phyloP scores from a whole-genome alignment of 805 yeast species.

The Trichomonascus vanleenenianus region DNA sequence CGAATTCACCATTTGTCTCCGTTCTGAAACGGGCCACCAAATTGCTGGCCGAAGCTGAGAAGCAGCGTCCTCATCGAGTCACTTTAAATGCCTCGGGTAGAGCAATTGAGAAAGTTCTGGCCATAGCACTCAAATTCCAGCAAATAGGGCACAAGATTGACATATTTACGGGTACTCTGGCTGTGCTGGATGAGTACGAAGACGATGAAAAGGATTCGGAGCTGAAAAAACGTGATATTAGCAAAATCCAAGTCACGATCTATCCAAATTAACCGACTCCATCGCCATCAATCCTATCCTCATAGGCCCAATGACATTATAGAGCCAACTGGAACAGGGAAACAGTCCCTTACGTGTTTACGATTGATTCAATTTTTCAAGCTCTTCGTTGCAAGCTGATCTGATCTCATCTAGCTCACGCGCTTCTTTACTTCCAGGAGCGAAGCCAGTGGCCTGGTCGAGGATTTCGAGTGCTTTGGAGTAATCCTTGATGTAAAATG shows the following conservation, averaged over 20 bases:
- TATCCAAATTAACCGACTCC: conserved; percentile 9
- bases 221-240: conserved; percentile 31
- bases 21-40: conserved; percentile 60
- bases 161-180: conserved; percentile 53
- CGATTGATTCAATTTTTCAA: neutral
- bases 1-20: conserved; percentile 63
- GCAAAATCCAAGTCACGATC: conserved; percentile 39
- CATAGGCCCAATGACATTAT: too few relatives aligned
- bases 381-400: neutral
- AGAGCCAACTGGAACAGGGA: too few relatives aligned
- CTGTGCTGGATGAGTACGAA: conserved; percentile 59
- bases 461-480: conserved; percentile 42
- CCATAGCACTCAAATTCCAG: conserved; percentile 54
- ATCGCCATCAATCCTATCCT: conserved; percentile 2
- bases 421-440: conserved; percentile 1
- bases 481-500: conserved; percentile 51
- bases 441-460: conserved; percentile 15
- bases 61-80: conserved; percentile 39
- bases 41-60: conserved; percentile 37
- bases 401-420: neutral
- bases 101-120: conserved; percentile 55
- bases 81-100: conserved; percentile 70
- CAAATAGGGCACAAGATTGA: conserved; percentile 46
- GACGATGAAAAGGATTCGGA: conserved; percentile 18
- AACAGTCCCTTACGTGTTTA: neutral